Evolutionary conservation across 495 filamentous ascomycete species (phyloP).

Genomic region (Penicillium dipodomyicola): DNA sequence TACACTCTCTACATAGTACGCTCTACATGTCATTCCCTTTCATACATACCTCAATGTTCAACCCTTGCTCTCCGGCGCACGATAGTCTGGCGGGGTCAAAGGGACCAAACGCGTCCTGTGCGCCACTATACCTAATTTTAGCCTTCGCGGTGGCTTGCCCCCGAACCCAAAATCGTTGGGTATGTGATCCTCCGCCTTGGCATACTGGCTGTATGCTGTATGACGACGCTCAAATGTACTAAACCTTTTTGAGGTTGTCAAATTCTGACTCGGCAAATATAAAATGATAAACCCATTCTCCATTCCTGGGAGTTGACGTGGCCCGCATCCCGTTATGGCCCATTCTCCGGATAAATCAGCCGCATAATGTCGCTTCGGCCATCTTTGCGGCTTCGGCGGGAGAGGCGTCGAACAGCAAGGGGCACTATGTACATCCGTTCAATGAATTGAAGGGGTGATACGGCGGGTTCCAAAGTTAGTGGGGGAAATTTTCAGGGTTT

Average conservation of each 20-base stretch:
- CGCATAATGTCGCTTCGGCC: too few species aligned
- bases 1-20: not conserved
- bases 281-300: not conserved
- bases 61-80: not conserved
- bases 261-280: not conserved
- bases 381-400: too few species aligned
- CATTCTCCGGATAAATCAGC: constrained; percentile 5
- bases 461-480: constrained; percentile 8
- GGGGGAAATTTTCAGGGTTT: constrained; percentile 17
- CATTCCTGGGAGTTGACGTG: not conserved
- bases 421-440: too few species aligned
- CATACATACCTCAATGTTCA: not conserved
- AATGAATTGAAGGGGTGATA: too few species aligned
- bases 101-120: constrained; percentile 18
- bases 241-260: not conserved
- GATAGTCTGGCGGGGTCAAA: constrained; percentile 3
- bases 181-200: not conserved
- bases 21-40: not conserved
- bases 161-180: not conserved
- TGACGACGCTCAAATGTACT: not conserved
- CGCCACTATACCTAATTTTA: constrained; percentile 12
- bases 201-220: constrained; percentile 1
- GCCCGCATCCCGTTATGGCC: not conserved
- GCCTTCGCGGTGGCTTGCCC: not conserved
- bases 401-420: too few species aligned